These are phyloP conservation scores for Diplotaxis tenuifolia DNA, from an alignment of 345 rosid genomes.

Conservation along the genomic window DNA sequence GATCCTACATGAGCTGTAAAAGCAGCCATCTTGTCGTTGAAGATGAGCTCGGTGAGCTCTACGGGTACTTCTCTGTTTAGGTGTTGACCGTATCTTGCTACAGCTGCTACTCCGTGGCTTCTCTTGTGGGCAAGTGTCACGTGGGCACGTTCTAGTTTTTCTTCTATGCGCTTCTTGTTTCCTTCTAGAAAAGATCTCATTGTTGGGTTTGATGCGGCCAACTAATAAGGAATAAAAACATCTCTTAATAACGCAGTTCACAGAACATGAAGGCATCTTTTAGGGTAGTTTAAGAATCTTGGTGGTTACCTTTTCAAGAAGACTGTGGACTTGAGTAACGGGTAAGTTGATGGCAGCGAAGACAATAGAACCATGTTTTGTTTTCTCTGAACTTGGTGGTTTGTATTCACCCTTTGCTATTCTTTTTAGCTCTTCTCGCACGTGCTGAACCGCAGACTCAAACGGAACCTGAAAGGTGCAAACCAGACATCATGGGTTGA, in stretches of 20 bases:
- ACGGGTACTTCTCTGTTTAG: constrained; percentile 60
- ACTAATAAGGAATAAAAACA: constrained; percentile 37
- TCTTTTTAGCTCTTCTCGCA: constrained; percentile 62
- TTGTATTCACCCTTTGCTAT: constrained; percentile 67
- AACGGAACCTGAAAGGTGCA: constrained; percentile 64
- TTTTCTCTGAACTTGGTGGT: constrained; percentile 62
- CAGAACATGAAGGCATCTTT: not conserved
- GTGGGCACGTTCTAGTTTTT: constrained; percentile 57
- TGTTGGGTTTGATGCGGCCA: constrained; percentile 47
- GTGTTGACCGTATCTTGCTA: constrained; percentile 63
- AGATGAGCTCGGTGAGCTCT: constrained; percentile 63
- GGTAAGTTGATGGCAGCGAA: constrained; percentile 83
- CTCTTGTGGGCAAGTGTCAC: constrained; percentile 94
- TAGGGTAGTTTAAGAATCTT: not conserved
- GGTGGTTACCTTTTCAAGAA: constrained; percentile 53
- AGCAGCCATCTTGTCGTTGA: constrained; percentile 58
- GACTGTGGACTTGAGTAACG: constrained; percentile 44
- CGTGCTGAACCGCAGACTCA: constrained; percentile 69
- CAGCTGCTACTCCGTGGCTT: constrained; percentile 80
- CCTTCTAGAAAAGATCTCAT: constrained; percentile 51
- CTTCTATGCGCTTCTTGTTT: constrained; percentile 49
- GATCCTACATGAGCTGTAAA: too few species aligned
- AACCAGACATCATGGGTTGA: not conserved
- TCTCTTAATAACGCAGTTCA: not conserved
- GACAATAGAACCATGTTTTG: constrained; percentile 63